These are phyloP conservation scores for Lactifluus subvellereus DNA, from an alignment of 768 basidiomycete species.

Conservation along the genomic window DNA sequence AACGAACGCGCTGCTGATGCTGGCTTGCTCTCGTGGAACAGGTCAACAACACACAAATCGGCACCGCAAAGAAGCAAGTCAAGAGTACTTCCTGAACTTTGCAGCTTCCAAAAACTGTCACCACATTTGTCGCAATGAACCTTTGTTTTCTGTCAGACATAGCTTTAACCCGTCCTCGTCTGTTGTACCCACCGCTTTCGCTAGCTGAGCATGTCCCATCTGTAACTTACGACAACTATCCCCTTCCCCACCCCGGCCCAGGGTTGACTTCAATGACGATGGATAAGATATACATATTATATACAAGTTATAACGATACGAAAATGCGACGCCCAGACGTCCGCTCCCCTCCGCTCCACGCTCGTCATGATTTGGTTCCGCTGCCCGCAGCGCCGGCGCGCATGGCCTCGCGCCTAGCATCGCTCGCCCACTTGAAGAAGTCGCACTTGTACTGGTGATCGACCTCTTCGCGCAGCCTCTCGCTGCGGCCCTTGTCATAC, in stretches of 20 bases:
- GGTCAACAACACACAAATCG: slow-evolving; percentile 90
- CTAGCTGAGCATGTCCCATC: background rate
- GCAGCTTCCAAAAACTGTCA: background rate
- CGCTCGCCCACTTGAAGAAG: slow-evolving; percentile 84
- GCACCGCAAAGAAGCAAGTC: slow-evolving; percentile 66
- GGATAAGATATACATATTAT: background rate
- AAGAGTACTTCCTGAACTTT: slow-evolving; percentile 23
- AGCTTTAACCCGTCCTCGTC: background rate
- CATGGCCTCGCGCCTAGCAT: slow-evolving; percentile 47
- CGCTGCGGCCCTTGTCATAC: slow-evolving; percentile 71
- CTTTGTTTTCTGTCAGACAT: background rate
- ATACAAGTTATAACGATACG: background rate
- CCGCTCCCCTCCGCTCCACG: background rate
- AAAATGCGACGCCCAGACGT: background rate
- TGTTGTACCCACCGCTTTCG: background rate
- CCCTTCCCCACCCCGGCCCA: background rate
- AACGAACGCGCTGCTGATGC: background rate
- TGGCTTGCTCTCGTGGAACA: slow-evolving; percentile 32
- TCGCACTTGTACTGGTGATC: slow-evolving; percentile 70
- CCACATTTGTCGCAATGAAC: background rate
- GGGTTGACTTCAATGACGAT: background rate
- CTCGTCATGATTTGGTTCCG: background rate
- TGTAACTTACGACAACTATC: slow-evolving; percentile 9
- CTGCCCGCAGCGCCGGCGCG: background rate
- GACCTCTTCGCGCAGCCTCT: slow-evolving; percentile 71